phyloP scores from a whole-genome alignment of 2,329 filamentous ascomycete genomes.

The Aureobasidium lini region DNA sequence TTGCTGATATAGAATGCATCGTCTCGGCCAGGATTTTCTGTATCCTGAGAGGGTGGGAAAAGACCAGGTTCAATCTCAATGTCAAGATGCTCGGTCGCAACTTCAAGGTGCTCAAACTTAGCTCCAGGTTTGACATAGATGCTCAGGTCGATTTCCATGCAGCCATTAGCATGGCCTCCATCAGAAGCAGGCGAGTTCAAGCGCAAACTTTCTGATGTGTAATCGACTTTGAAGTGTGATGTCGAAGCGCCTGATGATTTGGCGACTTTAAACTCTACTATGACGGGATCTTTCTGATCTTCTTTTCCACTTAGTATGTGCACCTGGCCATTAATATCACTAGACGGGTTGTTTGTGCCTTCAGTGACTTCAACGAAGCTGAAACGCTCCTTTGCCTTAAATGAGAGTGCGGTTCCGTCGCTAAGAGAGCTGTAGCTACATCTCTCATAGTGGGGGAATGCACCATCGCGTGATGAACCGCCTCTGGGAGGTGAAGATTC shows the following conservation, averaged over 20 bases:
- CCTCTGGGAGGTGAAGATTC: not conserved
- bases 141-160: conserved; percentile 31
- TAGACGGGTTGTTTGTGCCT: conserved; percentile 16
- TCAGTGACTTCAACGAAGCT: conserved; percentile 21
- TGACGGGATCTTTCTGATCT: conserved; percentile 30
- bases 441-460: not conserved
- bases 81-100: conserved; percentile 31
- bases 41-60: conserved; percentile 13
- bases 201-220: conserved; percentile 17
- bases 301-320: conserved; percentile 29
- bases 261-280: conserved; percentile 30
- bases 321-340: conserved; percentile 32
- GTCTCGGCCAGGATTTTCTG: conserved; percentile 15
- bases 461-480: too few relatives aligned
- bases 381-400: not conserved
- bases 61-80: conserved; percentile 30
- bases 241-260: conserved; percentile 28
- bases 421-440: not conserved
- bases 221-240: conserved; percentile 25
- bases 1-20: conserved; percentile 26
- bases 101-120: conserved; percentile 27
- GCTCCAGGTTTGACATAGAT: conserved; percentile 31
- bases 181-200: conserved; percentile 18
- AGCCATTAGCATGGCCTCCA: conserved; percentile 20
- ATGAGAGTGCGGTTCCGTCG: not conserved